Evolutionary conservation across 1,139 yeast species (phyloP), one percentile per base, ranked within the genome.

Genomic region (Geotrichum klebahnii): DNA sequence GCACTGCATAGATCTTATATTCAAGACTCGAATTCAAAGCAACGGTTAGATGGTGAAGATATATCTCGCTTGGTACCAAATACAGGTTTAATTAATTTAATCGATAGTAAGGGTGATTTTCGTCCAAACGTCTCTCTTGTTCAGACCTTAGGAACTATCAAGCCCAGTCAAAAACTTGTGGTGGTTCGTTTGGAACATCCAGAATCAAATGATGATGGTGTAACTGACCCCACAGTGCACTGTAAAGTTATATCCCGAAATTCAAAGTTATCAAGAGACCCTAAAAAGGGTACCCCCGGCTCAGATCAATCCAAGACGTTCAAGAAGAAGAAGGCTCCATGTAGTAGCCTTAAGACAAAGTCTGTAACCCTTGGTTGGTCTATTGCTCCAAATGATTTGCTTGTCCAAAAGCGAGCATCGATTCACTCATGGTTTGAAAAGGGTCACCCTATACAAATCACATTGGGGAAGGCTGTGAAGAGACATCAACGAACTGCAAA

Each of bases 331-430:
- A 63, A 58, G 46, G 57, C n/a, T n/a, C n/a, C 55, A 52, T 50
- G 39, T 16, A 26, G 29, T 26, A 26, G 9, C 4, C 36, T 24
- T 8, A 59, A 64, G 57, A 65, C 55, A 39, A 67, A 61, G 51
- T 60, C 56, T 33, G 68, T 55, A 16, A 68, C 55, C 53, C 61
- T 54, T 50, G 64, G 63, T 16, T 74, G 62, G 70, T 63, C 54
- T 31, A 60, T 58, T 51, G 72, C 57, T 40, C 65, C 51, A 48
- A 59, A 58, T 61, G 72, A 57, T 53, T 58, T 61, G 48, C 67
- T 38, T 51, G 63, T 56, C 46, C 76, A 56, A 58, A 67, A 55
- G 48, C 62, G 48, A 53, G 64, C 53, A 67, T 78, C 70, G 12
- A 60, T 67, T 17, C 62, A 62, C 38, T 62, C 68, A 0, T 61